Base-by-base conservation (phyloP, 2,329 filamentous ascomycete genomes). In the Botryotinia globosa region DNA sequence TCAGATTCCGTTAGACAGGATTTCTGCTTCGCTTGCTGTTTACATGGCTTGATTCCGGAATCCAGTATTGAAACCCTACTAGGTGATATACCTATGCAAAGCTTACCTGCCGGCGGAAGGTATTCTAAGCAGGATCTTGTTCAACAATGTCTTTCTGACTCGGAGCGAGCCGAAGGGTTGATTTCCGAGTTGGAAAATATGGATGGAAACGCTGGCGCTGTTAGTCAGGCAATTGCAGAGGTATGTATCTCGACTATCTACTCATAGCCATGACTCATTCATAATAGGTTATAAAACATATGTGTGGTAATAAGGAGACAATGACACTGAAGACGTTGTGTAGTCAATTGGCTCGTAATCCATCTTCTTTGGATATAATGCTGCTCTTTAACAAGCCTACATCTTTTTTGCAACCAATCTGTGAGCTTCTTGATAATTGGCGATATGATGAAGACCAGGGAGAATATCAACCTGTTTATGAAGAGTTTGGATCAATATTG, bases 191-290 rank as follows among this genome's bases (percentile, higher is more conserved):
- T 99, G 37, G 94, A 97, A 72, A 91, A 91, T 68, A 94, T 96
- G 87, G 93, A 97, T 78, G 95, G 95, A 1, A 98, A 98, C 81
- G 93, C 93, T 3, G 94, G 93, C 3, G 93, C 94, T 3, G 93
- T 97, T 29, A 92, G 92, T 68, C 90, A 91, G 74, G 94, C 94
- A 4, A 85, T 94, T 62, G 88, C 90, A 56, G 91, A 93, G 84
- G 90, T 91, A 80, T 56, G 73, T 77, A 85, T 29, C 39, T 39
- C 42, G 12, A 8, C 39, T 58, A 10, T 7, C 34, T 32, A 20
- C 34, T 25, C 22, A n/a, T 62, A 58, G 54, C 4, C 20, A 67
- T 59, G 56, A 51, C 73, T 79, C 74, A 80, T 18, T 16, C 18
- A 42, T 22, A 54, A 14, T 62, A 92, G 90, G 86, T 92, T 45